Conservation (phyloP, 169 alveolate genomes). For the Plasmodium vivax region DNA sequence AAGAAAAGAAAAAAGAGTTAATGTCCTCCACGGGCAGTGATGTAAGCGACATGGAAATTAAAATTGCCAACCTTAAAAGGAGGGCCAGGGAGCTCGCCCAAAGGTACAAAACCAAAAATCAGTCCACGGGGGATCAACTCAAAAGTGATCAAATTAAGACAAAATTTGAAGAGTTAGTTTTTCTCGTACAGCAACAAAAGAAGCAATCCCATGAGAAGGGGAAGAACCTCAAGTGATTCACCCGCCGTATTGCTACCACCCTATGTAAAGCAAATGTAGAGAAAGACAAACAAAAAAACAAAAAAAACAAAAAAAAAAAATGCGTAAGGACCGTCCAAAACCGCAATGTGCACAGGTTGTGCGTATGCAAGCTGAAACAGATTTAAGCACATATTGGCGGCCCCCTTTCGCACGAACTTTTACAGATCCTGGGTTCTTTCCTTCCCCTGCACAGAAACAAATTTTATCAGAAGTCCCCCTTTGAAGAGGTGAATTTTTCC, state of each 20-base stretch:
- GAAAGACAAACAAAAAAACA: neutral
- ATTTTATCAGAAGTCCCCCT: neutral
- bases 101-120: constrained; percentile 65
- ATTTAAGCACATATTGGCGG: neutral
- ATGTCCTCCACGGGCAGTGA: constrained; percentile 34
- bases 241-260: neutral
- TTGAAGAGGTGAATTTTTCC: neutral
- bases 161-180: constrained; percentile 63
- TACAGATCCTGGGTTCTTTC: neutral
- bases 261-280: neutral
- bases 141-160: neutral
- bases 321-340: neutral
- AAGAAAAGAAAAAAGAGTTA: constrained; percentile 69
- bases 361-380: neutral
- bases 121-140: neutral
- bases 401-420: neutral
- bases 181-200: constrained; percentile 37
- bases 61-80: constrained; percentile 73
- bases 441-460: neutral
- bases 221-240: neutral
- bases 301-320: neutral
- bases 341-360: neutral
- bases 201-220: neutral
- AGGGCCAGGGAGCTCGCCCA: constrained; percentile 75
- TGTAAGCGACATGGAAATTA: constrained; percentile 69